phyloP scores from a whole-genome alignment of 2,329 filamentous ascomycete genomes.

The Colletotrichum sidae region DNA sequence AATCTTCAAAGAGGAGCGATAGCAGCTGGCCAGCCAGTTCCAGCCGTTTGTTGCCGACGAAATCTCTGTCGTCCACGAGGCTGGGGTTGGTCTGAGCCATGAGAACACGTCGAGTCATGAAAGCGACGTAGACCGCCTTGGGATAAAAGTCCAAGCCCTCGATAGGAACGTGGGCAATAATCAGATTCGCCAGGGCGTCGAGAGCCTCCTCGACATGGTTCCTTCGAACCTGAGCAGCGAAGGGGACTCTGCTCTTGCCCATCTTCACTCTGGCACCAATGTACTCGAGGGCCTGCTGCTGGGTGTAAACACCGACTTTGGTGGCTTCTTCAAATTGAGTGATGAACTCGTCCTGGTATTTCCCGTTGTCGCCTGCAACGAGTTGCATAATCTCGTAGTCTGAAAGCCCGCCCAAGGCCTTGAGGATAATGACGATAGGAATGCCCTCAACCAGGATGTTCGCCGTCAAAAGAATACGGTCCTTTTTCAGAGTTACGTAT shows the following conservation, averaged over 20 bases:
- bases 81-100: slow-evolving; percentile 93
- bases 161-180: slow-evolving; percentile 95
- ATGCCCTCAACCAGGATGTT: slow-evolving; percentile 94
- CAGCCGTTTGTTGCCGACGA: slow-evolving; percentile 96
- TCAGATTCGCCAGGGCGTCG: slow-evolving; percentile 90
- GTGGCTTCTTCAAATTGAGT: slow-evolving; percentile 95
- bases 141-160: slow-evolving; percentile 92
- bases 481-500: slow-evolving; percentile 94
- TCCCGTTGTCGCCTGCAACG: slow-evolving; percentile 86
- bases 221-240: slow-evolving; percentile 65
- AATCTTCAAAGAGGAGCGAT: slow-evolving; percentile 93
- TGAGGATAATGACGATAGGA: slow-evolving; percentile 93
- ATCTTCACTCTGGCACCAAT: slow-evolving; percentile 90
- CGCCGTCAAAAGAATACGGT: slow-evolving; percentile 87
- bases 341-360: slow-evolving; percentile 94
- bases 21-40: slow-evolving; percentile 95
- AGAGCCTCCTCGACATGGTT: slow-evolving; percentile 92
- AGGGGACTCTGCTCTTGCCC: slow-evolving; percentile 71
- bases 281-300: slow-evolving; percentile 95
- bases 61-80: slow-evolving; percentile 95
- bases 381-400: slow-evolving; percentile 96
- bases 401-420: slow-evolving; percentile 92
- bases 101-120: slow-evolving; percentile 96
- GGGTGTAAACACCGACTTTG: slow-evolving; percentile 86
- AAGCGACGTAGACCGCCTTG: slow-evolving; percentile 95